phyloP scores from a whole-genome alignment of 202 grass and related monocot species.

The Setaria viridis region DNA sequence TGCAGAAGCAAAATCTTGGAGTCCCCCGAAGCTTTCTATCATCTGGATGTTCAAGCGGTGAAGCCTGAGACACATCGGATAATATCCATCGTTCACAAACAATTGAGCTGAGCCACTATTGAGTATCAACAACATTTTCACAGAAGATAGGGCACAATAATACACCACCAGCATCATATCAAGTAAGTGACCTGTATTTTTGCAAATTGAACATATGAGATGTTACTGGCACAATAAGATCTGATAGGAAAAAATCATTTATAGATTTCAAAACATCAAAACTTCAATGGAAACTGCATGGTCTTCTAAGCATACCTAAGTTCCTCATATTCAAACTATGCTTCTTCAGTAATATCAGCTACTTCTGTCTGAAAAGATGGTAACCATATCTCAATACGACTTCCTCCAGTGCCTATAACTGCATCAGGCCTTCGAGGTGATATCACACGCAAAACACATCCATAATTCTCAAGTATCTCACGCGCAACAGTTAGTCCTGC shows the following conservation, averaged over 20 bases:
- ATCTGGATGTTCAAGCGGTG: not conserved
- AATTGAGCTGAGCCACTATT: not conserved
- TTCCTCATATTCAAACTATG: constrained; percentile 1
- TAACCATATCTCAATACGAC: constrained; percentile 77
- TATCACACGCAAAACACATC: constrained; percentile 76
- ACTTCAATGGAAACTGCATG: not conserved
- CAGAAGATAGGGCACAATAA: not conserved
- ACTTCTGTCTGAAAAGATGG: constrained; percentile 56
- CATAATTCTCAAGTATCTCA: constrained; percentile 74
- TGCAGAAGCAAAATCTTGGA: not conserved
- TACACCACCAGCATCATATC: not conserved
- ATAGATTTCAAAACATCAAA: not conserved
- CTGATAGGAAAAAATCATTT: not conserved
- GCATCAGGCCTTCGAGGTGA: constrained; percentile 61
- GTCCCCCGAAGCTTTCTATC: not conserved
- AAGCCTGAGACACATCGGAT: not conserved
- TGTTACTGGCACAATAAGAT: not conserved
- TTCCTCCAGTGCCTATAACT: constrained; percentile 61
- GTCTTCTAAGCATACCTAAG: not conserved
- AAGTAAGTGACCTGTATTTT: not conserved
- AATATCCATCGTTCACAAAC: not conserved
- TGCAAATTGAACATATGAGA: constrained; percentile 29
- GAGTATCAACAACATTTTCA: not conserved
- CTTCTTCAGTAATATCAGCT: not conserved
- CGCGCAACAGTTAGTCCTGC: constrained; percentile 74